Conservation (phyloP, 805 yeast genomes). For the Ogataea corticis region DNA sequence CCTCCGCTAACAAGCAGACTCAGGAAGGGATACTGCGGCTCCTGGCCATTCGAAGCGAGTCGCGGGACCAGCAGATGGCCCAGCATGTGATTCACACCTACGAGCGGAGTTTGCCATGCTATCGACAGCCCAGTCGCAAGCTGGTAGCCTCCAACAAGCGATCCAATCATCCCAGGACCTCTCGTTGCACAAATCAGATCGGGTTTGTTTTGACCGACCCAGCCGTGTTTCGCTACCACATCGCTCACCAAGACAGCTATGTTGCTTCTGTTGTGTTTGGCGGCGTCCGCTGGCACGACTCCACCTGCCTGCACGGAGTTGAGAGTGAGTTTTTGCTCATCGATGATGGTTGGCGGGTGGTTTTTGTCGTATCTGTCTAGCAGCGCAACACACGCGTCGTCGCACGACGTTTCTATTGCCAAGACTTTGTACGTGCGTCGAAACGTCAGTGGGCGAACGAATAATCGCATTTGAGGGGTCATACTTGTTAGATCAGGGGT, state of each 20-base stretch:
- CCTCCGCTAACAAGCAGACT: slow-evolving; percentile 90
- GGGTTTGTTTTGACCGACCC: slow-evolving; percentile 40
- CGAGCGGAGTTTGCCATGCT: slow-evolving; percentile 73
- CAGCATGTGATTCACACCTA: slow-evolving; percentile 96
- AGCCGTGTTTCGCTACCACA: slow-evolving; percentile 40
- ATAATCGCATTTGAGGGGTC: no score
- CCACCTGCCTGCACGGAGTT: slow-evolving; percentile 75
- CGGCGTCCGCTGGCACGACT: slow-evolving; percentile 82
- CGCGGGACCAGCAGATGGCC: slow-evolving; percentile 82
- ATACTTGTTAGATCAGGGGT: no score
- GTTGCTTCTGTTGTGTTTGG: slow-evolving; percentile 67
- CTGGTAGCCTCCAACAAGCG: slow-evolving; percentile 78
- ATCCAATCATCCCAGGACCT: slow-evolving; percentile 97
- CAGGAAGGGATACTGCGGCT: slow-evolving; percentile 64
- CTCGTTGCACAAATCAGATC: slow-evolving; percentile 87
- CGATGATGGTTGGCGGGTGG: slow-evolving; percentile 49
- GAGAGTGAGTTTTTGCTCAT: slow-evolving; percentile 64
- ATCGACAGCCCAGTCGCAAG: slow-evolving; percentile 81
- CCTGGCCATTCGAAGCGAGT: slow-evolving; percentile 41
- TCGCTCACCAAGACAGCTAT: slow-evolving; percentile 53
- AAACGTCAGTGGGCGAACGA: no score
- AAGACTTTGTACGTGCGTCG: slow-evolving; percentile 55
- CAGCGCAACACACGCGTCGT: slow-evolving; percentile 88
- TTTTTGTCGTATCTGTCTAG: slow-evolving; percentile 47
- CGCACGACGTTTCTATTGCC: slow-evolving; percentile 93